These are phyloP conservation scores for Brachypodium distachyon DNA, from an alignment of 202 grass and related monocot genomes.

Conservation along the genomic window DNA sequence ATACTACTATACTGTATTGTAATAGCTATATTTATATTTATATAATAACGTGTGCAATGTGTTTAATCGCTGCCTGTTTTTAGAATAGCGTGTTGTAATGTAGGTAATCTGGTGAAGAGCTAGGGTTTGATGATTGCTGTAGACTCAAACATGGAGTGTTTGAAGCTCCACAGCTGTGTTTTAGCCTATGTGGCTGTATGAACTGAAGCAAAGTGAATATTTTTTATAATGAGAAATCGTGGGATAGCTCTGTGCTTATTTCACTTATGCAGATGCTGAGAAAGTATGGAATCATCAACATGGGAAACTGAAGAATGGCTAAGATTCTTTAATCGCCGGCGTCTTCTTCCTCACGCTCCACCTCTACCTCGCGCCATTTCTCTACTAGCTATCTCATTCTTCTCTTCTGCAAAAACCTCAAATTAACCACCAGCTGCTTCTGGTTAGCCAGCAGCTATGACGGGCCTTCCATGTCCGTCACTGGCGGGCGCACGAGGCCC, in stretches of 20 bases:
- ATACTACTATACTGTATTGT: neutral
- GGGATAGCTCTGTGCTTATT: neutral
- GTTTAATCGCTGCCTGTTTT: neutral
- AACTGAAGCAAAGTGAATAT: neutral
- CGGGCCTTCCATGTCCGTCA: too few relatives aligned
- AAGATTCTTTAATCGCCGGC: too few relatives aligned
- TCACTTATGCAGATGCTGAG: neutral
- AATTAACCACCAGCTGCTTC: too few relatives aligned
- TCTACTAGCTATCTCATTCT: too few relatives aligned
- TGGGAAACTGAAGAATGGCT: too few relatives aligned
- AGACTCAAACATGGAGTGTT: neutral
- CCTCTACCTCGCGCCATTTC: too few relatives aligned
- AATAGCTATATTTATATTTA: too few relatives aligned
- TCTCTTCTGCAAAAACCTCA: too few relatives aligned
- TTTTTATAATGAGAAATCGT: neutral
- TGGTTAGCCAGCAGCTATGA: too few relatives aligned
- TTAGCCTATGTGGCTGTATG: neutral
- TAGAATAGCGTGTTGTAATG: neutral
- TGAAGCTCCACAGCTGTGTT: neutral
- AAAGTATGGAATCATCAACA: neutral
- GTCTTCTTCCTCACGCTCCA: too few relatives aligned
- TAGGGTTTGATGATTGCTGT: neutral
- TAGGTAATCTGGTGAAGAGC: neutral
- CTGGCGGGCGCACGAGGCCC: too few relatives aligned
- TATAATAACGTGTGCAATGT: neutral